A percentile compares a stretch with the other conserved stretches of the same genome.
Evolutionary conservation across 2,329 filamentous ascomycete species (phyloP).

Genomic region (Ophiocordyceps robertsii): DNA sequence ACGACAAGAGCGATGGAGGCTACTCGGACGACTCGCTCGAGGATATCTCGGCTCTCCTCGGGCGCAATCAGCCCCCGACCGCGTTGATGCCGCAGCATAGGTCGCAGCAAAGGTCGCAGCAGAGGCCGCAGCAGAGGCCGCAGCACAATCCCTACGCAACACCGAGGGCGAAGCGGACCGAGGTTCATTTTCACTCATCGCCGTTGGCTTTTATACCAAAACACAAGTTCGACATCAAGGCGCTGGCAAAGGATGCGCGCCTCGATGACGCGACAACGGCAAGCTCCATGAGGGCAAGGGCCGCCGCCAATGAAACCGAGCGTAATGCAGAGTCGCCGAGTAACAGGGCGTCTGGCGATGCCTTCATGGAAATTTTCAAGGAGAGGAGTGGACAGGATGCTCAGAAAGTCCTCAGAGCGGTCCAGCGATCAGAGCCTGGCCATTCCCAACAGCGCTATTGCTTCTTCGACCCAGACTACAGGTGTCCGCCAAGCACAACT

Average conservation of each 20-base stretch:
- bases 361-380: constrained; percentile 17
- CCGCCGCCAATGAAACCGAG: constrained; percentile 14
- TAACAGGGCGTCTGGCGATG: constrained; percentile 9
- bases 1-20: constrained; percentile 45
- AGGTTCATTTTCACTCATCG: constrained; percentile 25
- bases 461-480: constrained; percentile 31
- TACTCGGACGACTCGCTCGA: constrained; percentile 45
- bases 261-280: constrained; percentile 46
- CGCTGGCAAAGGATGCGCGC: constrained; percentile 44
- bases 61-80: constrained; percentile 8
- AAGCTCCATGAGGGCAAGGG: constrained; percentile 31
- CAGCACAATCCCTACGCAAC: constrained; percentile 19
- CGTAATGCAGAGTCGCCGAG: constrained; percentile 1
- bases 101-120: background rate
- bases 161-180: constrained; percentile 33
- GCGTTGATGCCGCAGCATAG: background rate
- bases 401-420: constrained; percentile 31
- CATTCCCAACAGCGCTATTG: constrained; percentile 26
- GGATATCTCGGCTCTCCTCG: constrained; percentile 26
- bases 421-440: constrained; percentile 33
- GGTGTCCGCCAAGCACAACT: constrained; percentile 10
- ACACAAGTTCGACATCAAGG: constrained; percentile 51
- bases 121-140: constrained; percentile 1
- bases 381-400: constrained; percentile 28
- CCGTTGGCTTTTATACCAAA: constrained; percentile 37